Conservation (phyloP, 2,329 filamentous ascomycete genomes). For the Xylaria sp. region DNA sequence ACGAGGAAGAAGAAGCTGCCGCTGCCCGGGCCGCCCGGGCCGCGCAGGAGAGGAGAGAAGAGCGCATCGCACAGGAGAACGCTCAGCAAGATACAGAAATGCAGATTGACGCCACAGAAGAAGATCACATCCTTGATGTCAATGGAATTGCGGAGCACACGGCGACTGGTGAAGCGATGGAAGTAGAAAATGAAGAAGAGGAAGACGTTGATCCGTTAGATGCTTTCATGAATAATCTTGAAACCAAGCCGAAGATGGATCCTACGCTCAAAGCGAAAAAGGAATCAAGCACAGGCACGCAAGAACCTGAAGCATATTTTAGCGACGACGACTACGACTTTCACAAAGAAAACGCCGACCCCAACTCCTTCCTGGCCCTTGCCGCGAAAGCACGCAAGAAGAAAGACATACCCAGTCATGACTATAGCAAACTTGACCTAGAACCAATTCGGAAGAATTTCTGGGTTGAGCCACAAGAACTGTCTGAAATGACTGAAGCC, state of each 20-base stretch:
- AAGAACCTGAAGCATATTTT: conserved; percentile 84
- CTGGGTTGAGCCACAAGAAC: conserved; percentile 87
- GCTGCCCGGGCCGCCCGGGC: conserved; percentile 83
- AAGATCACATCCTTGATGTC: conserved; percentile 31
- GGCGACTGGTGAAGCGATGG: conserved; percentile 55
- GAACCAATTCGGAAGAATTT: conserved; percentile 91
- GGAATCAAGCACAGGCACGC: conserved; percentile 56
- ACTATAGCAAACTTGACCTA: conserved; percentile 87
- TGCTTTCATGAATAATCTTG: conserved; percentile 87
- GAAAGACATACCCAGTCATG: conserved; percentile 87
- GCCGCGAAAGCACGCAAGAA: conserved; percentile 75
- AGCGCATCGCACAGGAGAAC: conserved; percentile 61
- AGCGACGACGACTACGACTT: conserved; percentile 78
- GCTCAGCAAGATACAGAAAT: conserved; percentile 55
- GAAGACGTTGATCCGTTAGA: conserved; percentile 87
- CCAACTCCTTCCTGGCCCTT: conserved; percentile 58
- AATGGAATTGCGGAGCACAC: conserved; percentile 34
- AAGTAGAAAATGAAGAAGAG: conserved; percentile 69
- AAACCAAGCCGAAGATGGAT: conserved; percentile 47
- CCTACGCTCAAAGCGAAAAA: conserved; percentile 43
- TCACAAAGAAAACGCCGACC: conserved; percentile 53
- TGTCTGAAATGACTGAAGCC: conserved; percentile 81
- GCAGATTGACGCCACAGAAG: conserved; percentile 44
- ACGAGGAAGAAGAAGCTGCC: conserved; percentile 86
- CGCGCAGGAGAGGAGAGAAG: conserved; percentile 83